Conservation (phyloP, 2,329 filamentous ascomycete genomes). For the Aspergillus clavatus region DNA sequence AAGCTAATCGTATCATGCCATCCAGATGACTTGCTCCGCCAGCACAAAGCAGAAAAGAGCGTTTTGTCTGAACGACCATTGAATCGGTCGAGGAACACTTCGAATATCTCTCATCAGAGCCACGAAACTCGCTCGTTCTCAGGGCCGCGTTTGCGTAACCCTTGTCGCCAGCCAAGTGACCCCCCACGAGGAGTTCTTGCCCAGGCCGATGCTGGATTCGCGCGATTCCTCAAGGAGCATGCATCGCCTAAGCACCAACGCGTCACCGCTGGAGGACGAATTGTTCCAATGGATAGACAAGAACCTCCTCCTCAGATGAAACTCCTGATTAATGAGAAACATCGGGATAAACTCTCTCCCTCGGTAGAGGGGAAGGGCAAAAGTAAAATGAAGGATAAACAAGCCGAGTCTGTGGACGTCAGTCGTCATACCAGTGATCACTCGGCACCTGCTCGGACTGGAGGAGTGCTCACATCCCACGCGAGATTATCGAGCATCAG, state of each 20-base stretch:
- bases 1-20: background rate
- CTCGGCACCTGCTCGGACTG: background rate
- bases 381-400: conserved; percentile 2
- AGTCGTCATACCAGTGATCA: background rate
- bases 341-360: conserved; percentile 4
- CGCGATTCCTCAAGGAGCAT: conserved; percentile 44
- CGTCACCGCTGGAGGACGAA: conserved; percentile 46
- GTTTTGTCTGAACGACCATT: conserved; percentile 24
- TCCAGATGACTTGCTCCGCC: conserved; percentile 22
- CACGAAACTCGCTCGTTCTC: conserved; percentile 11
- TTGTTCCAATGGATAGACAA: conserved; percentile 43
- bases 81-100: conserved; percentile 22
- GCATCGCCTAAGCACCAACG: conserved; percentile 46
- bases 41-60: conserved; percentile 16
- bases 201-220: conserved; percentile 42
- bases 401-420: background rate
- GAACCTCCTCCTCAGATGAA: conserved; percentile 34
- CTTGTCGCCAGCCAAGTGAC: conserved; percentile 29
- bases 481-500: background rate
- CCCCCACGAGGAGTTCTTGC: conserved; percentile 29
- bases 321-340: conserved; percentile 18
- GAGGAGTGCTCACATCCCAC: background rate
- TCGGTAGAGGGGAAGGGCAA: conserved; percentile 2
- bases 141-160: conserved; percentile 16
- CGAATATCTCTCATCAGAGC: conserved; percentile 19